A percentile compares a stretch with the other conserved stretches of the same genome.
Evolutionary conservation across 768 basidiomycete species (phyloP).

Genomic region (Kwoniella mangroviensis): DNA sequence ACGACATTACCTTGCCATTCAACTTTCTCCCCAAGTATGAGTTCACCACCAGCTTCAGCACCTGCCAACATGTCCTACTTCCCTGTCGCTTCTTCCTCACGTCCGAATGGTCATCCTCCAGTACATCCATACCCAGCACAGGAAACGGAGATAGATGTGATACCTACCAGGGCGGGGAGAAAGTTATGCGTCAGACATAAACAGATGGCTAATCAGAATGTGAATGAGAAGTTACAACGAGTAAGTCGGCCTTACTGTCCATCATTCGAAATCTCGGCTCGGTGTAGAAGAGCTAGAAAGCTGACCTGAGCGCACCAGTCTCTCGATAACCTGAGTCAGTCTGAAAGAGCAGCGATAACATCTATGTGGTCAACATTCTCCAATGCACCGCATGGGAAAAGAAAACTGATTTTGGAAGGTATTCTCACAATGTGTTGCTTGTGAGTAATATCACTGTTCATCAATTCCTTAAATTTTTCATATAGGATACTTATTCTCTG

Average conservation of each 20-base stretch:
- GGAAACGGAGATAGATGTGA: constrained; percentile 38
- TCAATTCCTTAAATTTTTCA: background rate
- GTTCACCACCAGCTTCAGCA: constrained; percentile 3
- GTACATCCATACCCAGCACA: constrained; percentile 4
- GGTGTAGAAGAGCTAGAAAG: background rate
- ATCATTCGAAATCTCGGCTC: no score
- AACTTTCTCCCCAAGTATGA: background rate
- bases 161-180: constrained; percentile 57
- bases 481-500: background rate
- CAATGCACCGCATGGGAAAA: constrained; percentile 84
- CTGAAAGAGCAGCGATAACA: constrained; percentile 85
- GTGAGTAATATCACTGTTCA: constrained; percentile 36
- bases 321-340: constrained; percentile 81
- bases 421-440: constrained; percentile 99
- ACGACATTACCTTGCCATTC: constrained; percentile 14
- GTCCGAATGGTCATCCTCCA: constrained; percentile 11
- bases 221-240: constrained; percentile 86
- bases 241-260: constrained; percentile 60
- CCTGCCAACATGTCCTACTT: constrained; percentile 24
- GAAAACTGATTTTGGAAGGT: constrained; percentile 93
- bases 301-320: constrained; percentile 63
- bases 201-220: constrained; percentile 94
- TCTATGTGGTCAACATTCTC: constrained; percentile 97
- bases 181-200: constrained; percentile 93
- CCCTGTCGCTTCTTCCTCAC: constrained; percentile 19